phyloP scores from a whole-genome alignment of 2,329 filamentous ascomycete genomes.

The Hymenoscyphus scutula region DNA sequence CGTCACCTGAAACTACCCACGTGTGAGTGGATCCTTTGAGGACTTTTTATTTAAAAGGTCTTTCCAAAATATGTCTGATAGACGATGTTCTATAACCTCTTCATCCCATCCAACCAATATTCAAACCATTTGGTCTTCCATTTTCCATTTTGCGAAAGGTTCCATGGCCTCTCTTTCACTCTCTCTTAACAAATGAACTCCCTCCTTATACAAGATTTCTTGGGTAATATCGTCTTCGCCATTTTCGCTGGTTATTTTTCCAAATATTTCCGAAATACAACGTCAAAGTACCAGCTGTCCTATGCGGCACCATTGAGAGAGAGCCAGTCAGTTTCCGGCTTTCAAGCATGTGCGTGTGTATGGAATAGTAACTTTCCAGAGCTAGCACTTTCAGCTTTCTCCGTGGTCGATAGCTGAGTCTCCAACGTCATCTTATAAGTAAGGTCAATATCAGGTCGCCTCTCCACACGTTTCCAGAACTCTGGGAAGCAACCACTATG shows the following conservation, averaged over 20 bases:
- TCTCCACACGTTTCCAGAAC: background rate
- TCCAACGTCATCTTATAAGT: conserved; percentile 36
- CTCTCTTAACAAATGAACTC: conserved; percentile 33
- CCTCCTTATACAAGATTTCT: conserved; percentile 32
- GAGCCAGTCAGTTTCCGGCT: conserved; percentile 40
- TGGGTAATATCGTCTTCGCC: conserved; percentile 17
- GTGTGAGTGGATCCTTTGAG: background rate
- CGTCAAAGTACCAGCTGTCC: conserved; percentile 34
- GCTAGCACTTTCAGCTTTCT: conserved; percentile 30
- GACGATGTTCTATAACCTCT: conserved; percentile 10
- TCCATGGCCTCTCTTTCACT: conserved; percentile 35
- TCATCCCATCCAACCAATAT: conserved; percentile 20
- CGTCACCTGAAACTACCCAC: too few relatives aligned
- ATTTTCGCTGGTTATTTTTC: conserved; percentile 38
- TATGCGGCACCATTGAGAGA: conserved; percentile 37
- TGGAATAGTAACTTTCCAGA: background rate
- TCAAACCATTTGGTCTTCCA: conserved; percentile 29
- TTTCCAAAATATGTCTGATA: too few relatives aligned
- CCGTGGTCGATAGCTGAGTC: conserved; percentile 37
- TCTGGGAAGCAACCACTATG: conserved; percentile 20
- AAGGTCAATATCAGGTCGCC: conserved; percentile 33
- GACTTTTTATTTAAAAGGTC: too few relatives aligned
- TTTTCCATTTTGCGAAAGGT: conserved; percentile 34
- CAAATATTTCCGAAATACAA: conserved; percentile 40
- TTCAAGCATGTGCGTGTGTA: conserved; percentile 38